Conservation (phyloP, 176 grass and related monocot species). For the maize (Zea mays) region DNA sequence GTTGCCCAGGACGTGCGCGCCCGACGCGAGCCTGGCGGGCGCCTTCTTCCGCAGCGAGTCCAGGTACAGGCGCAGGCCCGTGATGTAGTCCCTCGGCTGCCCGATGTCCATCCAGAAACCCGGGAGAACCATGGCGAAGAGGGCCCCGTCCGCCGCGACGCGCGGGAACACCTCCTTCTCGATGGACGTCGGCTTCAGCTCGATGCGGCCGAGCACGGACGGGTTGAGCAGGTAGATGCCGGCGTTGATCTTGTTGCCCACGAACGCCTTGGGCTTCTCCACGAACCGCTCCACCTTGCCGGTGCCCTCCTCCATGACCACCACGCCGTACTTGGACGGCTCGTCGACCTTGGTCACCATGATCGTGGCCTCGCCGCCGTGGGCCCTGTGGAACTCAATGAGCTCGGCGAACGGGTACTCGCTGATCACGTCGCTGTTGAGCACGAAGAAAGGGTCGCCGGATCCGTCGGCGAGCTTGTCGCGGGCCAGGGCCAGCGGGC, state of each 20-base stretch:
- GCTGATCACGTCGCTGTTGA: conserved; percentile 90
- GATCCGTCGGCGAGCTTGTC: conserved; percentile 68
- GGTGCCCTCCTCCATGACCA: conserved; percentile 71
- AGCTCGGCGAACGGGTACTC: conserved; percentile 82
- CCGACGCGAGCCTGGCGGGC: conserved; percentile 48
- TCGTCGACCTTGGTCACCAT: conserved; percentile 95
- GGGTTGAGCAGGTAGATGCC: conserved; percentile 88
- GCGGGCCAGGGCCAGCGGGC: conserved; percentile 66
- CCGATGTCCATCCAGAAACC: conserved; percentile 98
- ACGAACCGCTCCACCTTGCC: conserved; percentile 87
- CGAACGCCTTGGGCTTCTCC: conserved; percentile 85
- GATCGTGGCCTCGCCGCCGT: conserved; percentile 78
- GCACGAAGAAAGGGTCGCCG: conserved; percentile 81
- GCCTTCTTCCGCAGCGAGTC: conserved; percentile 74
- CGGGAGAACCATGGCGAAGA: conserved; percentile 73
- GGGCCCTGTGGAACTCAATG: conserved; percentile 76
- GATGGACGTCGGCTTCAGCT: conserved; percentile 83
- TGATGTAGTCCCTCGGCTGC: conserved; percentile 89
- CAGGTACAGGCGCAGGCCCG: conserved; percentile 75
- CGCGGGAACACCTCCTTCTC: conserved; percentile 88
- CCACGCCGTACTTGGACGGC: conserved; percentile 87
- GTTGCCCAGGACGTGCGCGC: conserved; percentile 73
- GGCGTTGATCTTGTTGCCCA: conserved; percentile 93
- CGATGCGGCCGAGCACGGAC: conserved; percentile 65
- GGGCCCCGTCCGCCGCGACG: conserved; percentile 57